A percentile compares a stretch with the other conserved stretches of the same genome.
Evolutionary conservation across 2,329 filamentous ascomycete genomes (phyloP).

Genomic region (Metarhizium album): DNA sequence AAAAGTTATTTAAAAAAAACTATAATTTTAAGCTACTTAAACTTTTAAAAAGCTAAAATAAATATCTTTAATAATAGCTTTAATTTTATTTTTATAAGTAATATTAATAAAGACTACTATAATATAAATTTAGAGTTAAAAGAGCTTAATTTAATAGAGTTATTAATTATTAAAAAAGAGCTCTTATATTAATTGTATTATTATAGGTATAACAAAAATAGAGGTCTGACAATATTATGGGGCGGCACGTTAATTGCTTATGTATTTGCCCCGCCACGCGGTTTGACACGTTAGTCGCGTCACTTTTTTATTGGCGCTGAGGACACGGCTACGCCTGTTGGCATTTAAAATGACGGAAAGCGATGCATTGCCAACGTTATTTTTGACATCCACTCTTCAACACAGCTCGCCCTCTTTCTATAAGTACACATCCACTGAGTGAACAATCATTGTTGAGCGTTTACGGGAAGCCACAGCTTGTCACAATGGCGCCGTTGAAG

Average conservation of each 20-base stretch:
- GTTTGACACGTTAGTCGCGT: neutral
- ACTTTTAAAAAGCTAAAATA: too few relatives aligned
- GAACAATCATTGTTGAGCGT: neutral
- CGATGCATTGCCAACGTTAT: neutral
- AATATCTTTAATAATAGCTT: too few relatives aligned
- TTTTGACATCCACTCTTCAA: neutral
- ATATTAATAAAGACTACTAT: too few relatives aligned
- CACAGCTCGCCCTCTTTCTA: neutral
- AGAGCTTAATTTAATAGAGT: too few relatives aligned
- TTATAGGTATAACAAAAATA: too few relatives aligned
- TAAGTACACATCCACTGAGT: neutral
- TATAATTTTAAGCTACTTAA: too few relatives aligned
- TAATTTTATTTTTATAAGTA: too few relatives aligned
- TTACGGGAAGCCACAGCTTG: neutral
- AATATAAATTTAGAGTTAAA: too few relatives aligned
- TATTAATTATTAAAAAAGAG: too few relatives aligned
- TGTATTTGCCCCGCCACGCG: neutral
- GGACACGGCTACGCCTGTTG: neutral
- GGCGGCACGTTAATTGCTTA: neutral
- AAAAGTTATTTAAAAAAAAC: too few relatives aligned
- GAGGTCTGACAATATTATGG: too few relatives aligned
- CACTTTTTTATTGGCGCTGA: neutral
- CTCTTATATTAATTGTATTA: too few relatives aligned
- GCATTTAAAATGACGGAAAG: neutral
- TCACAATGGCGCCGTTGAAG: constrained; percentile 26